These are phyloP conservation scores for Penicillium sp. DNA, from an alignment of 2,329 filamentous ascomycete species.

Conservation along the genomic window DNA sequence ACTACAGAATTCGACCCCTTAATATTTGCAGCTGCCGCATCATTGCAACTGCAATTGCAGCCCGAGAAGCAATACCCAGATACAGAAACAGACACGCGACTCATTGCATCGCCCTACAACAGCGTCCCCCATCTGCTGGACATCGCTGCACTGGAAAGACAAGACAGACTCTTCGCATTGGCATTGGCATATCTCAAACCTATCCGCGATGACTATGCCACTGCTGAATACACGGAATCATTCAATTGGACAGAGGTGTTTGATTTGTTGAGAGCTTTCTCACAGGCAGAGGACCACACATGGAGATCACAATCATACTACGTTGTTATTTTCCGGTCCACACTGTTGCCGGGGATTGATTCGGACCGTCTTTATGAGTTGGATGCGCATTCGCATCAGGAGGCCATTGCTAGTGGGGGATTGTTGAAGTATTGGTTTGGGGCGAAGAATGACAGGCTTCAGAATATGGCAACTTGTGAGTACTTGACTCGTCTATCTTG, in stretches of 20 bases:
- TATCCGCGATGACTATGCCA: constrained; percentile 64
- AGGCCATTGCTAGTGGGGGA: constrained; percentile 69
- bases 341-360: constrained; percentile 58
- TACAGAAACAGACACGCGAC: constrained; percentile 23
- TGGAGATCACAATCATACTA: constrained; percentile 65
- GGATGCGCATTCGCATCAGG: constrained; percentile 69
- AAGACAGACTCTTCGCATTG: constrained; percentile 61
- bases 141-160: constrained; percentile 55
- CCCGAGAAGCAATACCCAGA: not conserved
- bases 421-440: constrained; percentile 95
- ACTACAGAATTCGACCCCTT: constrained; percentile 29
- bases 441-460: constrained; percentile 56
- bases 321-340: constrained; percentile 73
- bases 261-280: constrained; percentile 48
- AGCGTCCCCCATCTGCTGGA: constrained; percentile 63
- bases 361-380: constrained; percentile 60
- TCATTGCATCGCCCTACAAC: constrained; percentile 69
- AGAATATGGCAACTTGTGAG: constrained; percentile 74
- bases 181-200: constrained; percentile 59
- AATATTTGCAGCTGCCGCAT: constrained; percentile 30
- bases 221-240: constrained; percentile 59
- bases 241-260: constrained; percentile 71
- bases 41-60: constrained; percentile 23
- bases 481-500: constrained; percentile 5
- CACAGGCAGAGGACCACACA: constrained; percentile 37